phyloP scores from a whole-genome alignment of 352 stramenopile species.

The Phytophthora sojae region DNA sequence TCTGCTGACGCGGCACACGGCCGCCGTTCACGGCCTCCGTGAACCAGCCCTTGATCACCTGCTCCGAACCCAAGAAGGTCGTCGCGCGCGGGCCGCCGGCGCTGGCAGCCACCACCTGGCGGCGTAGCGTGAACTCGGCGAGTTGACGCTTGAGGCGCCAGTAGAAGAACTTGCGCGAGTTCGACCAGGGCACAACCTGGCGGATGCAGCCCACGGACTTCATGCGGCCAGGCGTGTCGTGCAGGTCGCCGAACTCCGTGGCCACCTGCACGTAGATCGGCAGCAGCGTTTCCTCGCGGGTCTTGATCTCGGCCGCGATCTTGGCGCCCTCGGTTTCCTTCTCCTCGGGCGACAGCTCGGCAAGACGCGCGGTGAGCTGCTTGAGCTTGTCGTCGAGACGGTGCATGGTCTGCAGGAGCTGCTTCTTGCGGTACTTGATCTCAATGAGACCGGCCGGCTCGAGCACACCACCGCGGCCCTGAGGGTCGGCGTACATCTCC shows the following conservation, averaged over 20 bases:
- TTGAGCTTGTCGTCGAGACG: conserved; percentile 96
- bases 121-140: conserved; percentile 95
- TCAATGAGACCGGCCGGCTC: conserved; percentile 98
- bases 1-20: conserved; percentile 67
- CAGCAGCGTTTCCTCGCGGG: conserved; percentile 93
- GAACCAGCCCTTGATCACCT: conserved; percentile 84
- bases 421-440: conserved; percentile 99
- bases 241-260: conserved; percentile 99
- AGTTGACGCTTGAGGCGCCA: conserved; percentile 98
- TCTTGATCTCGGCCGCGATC: conserved; percentile 92
- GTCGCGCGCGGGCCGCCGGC: conserved; percentile 41
- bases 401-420: conserved; percentile 97
- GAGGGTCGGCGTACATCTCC: conserved; percentile 99
- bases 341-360: conserved; percentile 60
- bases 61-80: conserved; percentile 62
- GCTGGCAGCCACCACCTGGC: conserved; percentile 52
- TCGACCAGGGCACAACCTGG: conserved; percentile 95
- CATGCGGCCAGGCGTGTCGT: conserved; percentile 99
- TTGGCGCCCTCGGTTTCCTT: conserved; percentile 55
- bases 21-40: conserved; percentile 81
- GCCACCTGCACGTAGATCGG: conserved; percentile 98
- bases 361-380: conserved; percentile 78
- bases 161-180: conserved; percentile 98
- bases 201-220: conserved; percentile 98
- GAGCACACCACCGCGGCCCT: conserved; percentile 96